phyloP scores from a whole-genome alignment of 768 basidiomycete species.

The Astraeus odoratus region DNA sequence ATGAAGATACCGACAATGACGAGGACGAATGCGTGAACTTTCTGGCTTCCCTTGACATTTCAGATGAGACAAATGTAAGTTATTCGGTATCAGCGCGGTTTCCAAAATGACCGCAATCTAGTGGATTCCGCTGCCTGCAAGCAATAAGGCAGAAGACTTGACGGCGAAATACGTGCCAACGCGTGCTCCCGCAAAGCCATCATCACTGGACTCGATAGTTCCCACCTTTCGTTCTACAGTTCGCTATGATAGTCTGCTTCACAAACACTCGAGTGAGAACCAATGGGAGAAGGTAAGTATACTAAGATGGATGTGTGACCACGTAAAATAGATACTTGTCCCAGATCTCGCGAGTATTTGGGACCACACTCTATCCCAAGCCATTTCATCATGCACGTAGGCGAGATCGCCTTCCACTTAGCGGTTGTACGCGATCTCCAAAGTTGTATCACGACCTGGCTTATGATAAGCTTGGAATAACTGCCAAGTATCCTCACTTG shows the following conservation, averaged over 20 bases:
- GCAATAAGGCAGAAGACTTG: slow-evolving; percentile 28
- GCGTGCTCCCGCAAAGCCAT: slow-evolving; percentile 1
- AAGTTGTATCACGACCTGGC: slow-evolving; percentile 18
- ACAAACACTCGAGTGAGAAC: slow-evolving; percentile 10
- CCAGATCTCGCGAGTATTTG: slow-evolving; percentile 11
- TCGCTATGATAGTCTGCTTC: slow-evolving; percentile 15
- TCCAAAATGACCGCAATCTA: slow-evolving; percentile 2
- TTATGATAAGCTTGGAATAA: slow-evolving; percentile 20
- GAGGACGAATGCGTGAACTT: slow-evolving; percentile 20
- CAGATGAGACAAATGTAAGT: slow-evolving; percentile 24
- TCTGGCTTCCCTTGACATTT: slow-evolving; percentile 23
- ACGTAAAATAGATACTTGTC: background rate
- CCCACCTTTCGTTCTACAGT: slow-evolving; percentile 13
- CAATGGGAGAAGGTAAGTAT: slow-evolving; percentile 19
- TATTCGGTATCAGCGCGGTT: background rate
- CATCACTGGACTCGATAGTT: slow-evolving; percentile 1
- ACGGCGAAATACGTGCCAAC: slow-evolving; percentile 11
- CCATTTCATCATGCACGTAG: slow-evolving; percentile 16
- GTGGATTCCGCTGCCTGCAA: slow-evolving; percentile 21
- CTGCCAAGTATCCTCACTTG: slow-evolving; percentile 34
- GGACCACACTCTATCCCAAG: slow-evolving; percentile 16
- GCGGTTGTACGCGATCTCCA: slow-evolving; percentile 12
- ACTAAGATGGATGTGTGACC: background rate
- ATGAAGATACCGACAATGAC: slow-evolving; percentile 4
- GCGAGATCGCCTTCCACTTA: slow-evolving; percentile 13